phyloP scores from a whole-genome alignment of 2,329 filamentous ascomycete species.

The Neonectria neomacrospora region DNA sequence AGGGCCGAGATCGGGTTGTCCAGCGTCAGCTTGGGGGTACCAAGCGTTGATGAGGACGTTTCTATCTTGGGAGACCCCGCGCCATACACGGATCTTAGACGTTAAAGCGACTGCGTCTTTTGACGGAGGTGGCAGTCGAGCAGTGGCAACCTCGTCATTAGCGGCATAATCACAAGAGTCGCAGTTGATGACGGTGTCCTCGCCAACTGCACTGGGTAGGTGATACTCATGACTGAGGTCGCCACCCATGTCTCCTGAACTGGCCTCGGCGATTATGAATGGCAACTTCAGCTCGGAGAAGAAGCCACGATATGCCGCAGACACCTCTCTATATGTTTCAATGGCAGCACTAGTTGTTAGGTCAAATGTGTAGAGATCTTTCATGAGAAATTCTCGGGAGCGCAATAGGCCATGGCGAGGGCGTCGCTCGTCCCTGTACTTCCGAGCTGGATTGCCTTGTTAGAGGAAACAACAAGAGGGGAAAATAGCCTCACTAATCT shows the following conservation, averaged over 20 bases:
- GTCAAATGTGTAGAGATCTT: slow-evolving; percentile 98
- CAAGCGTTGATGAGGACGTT: slow-evolving; percentile 76
- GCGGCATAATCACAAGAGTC: slow-evolving; percentile 77
- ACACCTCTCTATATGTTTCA: slow-evolving; percentile 82
- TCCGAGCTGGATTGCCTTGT: slow-evolving; percentile 69
- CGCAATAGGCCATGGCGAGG: slow-evolving; percentile 89
- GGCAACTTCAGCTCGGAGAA: slow-evolving; percentile 87
- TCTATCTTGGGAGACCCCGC: slow-evolving; percentile 74
- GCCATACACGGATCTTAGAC: slow-evolving; percentile 60
- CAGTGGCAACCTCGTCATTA: slow-evolving; percentile 84
- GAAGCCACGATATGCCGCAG: slow-evolving; percentile 77
- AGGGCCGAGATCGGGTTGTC: slow-evolving; percentile 49
- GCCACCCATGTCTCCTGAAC: slow-evolving; percentile 96
- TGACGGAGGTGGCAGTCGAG: slow-evolving; percentile 34
- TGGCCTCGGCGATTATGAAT: slow-evolving; percentile 86
- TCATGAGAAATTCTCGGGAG: slow-evolving; percentile 95
- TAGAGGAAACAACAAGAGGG: slow-evolving; percentile 18
- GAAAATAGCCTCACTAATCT: slow-evolving; percentile 71
- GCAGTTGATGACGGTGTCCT: slow-evolving; percentile 87
- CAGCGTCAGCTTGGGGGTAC: slow-evolving; percentile 59
- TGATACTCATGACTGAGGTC: slow-evolving; percentile 96
- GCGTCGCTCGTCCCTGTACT: slow-evolving; percentile 92
- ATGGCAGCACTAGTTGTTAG: slow-evolving; percentile 72
- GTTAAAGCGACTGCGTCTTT: not conserved
- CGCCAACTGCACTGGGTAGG: slow-evolving; percentile 80